phyloP scores from a whole-genome alignment of 2,329 filamentous ascomycete species.

The Setomelanomma holmii region DNA sequence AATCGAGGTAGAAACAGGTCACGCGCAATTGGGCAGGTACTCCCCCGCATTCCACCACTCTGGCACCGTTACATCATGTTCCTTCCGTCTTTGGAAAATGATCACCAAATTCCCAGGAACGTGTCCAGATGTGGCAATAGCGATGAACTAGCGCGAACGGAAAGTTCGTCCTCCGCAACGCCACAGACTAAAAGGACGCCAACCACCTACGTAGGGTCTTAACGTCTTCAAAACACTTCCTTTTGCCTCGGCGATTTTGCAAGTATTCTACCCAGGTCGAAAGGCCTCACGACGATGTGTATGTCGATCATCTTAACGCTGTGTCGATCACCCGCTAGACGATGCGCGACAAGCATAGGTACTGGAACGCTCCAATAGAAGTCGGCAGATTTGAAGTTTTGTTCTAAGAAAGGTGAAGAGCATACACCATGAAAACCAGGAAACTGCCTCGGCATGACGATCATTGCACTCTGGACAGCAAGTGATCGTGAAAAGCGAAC shows the following conservation, averaged over 20 bases:
- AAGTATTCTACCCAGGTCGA: not conserved
- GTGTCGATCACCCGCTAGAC: conserved; percentile 4
- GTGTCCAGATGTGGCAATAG: not conserved
- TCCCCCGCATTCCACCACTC: conserved; percentile 1
- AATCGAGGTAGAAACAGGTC: not conserved
- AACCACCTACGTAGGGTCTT: not conserved
- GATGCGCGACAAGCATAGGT: not conserved
- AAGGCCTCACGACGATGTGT: not conserved
- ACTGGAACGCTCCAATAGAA: not conserved
- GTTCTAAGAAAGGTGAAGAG: not conserved
- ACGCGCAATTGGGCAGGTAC: not conserved
- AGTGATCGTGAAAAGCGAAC: too few species aligned
- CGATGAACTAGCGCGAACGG: not conserved
- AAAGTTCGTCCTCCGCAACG: not conserved
- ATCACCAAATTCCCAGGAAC: conserved; percentile 1
- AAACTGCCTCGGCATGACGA: conserved; percentile 3
- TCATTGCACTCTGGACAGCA: not conserved
- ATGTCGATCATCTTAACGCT: conserved; percentile 4
- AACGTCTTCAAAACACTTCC: not conserved
- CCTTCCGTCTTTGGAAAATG: not conserved
- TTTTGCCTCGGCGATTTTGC: not conserved
- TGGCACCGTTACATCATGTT: not conserved
- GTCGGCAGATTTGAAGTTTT: not conserved
- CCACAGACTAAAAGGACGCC: not conserved
- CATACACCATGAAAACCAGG: not conserved